These are phyloP conservation scores for Hippophae gyantsensis DNA, from an alignment of 306 rosid genomes.

Conservation along the genomic window DNA sequence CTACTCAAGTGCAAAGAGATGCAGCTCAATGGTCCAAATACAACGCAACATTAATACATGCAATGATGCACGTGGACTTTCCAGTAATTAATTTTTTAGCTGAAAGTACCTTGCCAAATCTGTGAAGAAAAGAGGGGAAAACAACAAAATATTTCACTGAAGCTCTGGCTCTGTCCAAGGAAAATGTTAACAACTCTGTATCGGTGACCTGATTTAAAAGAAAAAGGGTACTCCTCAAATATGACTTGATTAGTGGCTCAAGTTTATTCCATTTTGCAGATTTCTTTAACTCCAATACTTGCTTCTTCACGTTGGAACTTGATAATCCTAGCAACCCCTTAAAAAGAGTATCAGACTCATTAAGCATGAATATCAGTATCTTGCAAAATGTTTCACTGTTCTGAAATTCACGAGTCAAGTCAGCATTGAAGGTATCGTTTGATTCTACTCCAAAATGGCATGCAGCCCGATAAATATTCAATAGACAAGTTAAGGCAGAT, in stretches of 20 bases:
- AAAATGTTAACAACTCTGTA: conserved; percentile 56
- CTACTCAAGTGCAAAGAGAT: not conserved
- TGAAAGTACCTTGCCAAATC: conserved; percentile 58
- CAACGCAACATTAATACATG: not conserved
- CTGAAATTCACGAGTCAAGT: conserved; percentile 33
- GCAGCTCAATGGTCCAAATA: not conserved
- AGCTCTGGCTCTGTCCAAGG: conserved; percentile 55
- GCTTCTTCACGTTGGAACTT: conserved; percentile 46
- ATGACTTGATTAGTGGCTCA: conserved; percentile 60
- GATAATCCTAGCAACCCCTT: conserved; percentile 52
- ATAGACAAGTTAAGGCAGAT: conserved; percentile 53
- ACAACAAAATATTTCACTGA: conserved; percentile 48
- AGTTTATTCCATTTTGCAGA: conserved; percentile 50
- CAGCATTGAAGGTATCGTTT: conserved; percentile 22
- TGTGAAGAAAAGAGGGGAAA: conserved; percentile 56
- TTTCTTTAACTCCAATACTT: conserved; percentile 51
- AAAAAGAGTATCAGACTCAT: conserved; percentile 62
- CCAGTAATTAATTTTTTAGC: conserved; percentile 6
- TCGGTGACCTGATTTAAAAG: conserved; percentile 67
- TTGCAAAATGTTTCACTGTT: conserved; percentile 46
- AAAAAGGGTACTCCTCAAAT: conserved; percentile 62
- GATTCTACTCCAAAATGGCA: conserved; percentile 54
- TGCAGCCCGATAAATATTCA: conserved; percentile 68
- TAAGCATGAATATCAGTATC: conserved; percentile 53
- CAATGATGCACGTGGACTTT: not conserved